Percentiles rank a stretch among this genome's conserved stretches.
Conservation (phyloP, 169 alveolate species). For the Eimeria zaria region DNA sequence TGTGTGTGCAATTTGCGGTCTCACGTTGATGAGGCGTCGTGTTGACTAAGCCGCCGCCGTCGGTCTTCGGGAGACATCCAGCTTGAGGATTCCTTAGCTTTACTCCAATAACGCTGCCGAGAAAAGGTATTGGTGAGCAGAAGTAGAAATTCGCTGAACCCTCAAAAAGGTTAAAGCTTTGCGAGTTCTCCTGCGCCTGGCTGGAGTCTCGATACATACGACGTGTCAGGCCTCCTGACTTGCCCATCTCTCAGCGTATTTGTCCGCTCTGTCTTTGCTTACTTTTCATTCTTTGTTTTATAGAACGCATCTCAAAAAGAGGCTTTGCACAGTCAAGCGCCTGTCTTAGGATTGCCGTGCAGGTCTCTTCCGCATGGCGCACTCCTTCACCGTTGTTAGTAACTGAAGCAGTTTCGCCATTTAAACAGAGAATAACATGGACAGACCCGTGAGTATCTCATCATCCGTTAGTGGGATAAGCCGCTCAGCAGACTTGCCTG, state of each 20-base stretch:
- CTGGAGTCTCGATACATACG: constrained; percentile 21
- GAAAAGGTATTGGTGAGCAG: not conserved
- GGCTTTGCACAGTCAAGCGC: not conserved
- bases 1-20: not conserved
- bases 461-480: not conserved
- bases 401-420: not conserved
- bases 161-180: not conserved
- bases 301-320: not conserved
- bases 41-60: constrained; percentile 8
- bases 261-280: not conserved
- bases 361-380: not conserved
- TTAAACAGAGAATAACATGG: not conserved
- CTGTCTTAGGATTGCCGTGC: not conserved
- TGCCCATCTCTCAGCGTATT: not conserved
- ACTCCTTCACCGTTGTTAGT: not conserved
- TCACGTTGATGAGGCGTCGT: constrained; percentile 26
- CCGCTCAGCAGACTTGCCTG: not conserved
- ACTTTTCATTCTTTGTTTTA: not conserved
- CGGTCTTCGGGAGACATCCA: not conserved
- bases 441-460: not conserved
- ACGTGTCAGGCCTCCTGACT: not conserved
- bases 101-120: not conserved
- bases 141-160: not conserved
- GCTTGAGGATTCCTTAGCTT: not conserved
- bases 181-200: not conserved